Evolutionary conservation across 2,329 filamentous ascomycete species (phyloP).

Genomic region (Penicillium sp.): DNA sequence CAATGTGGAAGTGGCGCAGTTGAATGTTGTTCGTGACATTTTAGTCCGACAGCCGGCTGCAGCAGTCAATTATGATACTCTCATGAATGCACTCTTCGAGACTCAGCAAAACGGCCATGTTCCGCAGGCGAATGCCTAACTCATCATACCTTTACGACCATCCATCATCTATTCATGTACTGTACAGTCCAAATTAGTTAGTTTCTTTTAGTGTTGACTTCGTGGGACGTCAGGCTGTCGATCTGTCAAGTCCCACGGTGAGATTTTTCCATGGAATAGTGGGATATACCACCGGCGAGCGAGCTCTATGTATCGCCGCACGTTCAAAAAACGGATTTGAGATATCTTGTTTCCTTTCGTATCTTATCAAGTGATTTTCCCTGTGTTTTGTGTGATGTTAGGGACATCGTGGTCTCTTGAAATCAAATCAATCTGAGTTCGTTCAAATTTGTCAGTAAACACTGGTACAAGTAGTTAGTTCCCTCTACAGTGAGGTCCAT

Average conservation of each 20-base stretch:
- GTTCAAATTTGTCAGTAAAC: background rate
- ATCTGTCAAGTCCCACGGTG: slow-evolving; percentile 1
- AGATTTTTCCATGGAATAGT: slow-evolving; percentile 16
- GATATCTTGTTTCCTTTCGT: background rate
- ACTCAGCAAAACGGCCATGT: slow-evolving; percentile 39
- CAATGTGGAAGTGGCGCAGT: slow-evolving; percentile 71
- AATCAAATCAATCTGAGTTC: background rate
- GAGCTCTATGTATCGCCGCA: slow-evolving; percentile 2
- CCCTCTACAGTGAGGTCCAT: no score
- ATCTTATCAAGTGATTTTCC: background rate
- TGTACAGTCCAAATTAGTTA: slow-evolving; percentile 22
- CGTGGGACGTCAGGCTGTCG: background rate
- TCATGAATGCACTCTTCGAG: slow-evolving; percentile 48
- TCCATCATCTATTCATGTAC: slow-evolving; percentile 2
- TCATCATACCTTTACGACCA: background rate
- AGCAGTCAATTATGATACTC: slow-evolving; percentile 58
- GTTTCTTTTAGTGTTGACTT: slow-evolving; percentile 8
- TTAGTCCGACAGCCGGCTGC: slow-evolving; percentile 68
- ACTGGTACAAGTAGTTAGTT: no score
- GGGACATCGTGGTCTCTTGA: background rate
- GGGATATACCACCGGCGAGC: slow-evolving; percentile 17
- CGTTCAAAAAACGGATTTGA: slow-evolving; percentile 11
- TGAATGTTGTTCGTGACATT: slow-evolving; percentile 73
- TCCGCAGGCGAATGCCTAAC: slow-evolving; percentile 22
- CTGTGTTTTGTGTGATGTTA: background rate